Evolutionary conservation across 1,139 yeast genomes (phyloP), one percentile per base, ranked within the genome.

Genomic region (Kurtzmaniella quercitrusa): DNA sequence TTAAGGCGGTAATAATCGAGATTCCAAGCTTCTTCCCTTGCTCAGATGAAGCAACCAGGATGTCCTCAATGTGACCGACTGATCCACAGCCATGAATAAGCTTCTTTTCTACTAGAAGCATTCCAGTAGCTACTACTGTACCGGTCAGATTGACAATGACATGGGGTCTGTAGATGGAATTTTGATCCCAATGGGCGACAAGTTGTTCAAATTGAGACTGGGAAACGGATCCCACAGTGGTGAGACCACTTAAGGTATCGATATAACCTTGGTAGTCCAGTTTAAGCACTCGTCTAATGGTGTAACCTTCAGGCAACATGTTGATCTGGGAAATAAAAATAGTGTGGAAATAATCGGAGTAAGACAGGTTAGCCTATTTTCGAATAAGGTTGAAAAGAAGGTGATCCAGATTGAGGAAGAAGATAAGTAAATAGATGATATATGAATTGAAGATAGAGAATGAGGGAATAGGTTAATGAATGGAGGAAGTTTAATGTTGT

Each of bases 41-140:
- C 60, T 87, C 89, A 14, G 74, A 66, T 33, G 64, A 62, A 29
- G 81, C 77, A 5, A 93, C 96, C 0, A 97, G 87, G 48, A 93
- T 91, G 60, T 93, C 98, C 60, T 93, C 98, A 49, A 93, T 85
- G 64, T 93, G 98, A 4, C 98, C 98, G 11, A 89, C 95, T 43
- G 73, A 63, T 0, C 96, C 95, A 61, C 94, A 82, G 41, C 71
- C 79, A 60, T 91, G 98, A 42, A 85, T 82, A 47, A 82, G 54
- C 55, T 85, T 85, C 42, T 66, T 68, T 55, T 85, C 94, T 15
- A 85, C 62, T 11, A 72, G 51, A 33, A 72, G 59, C 75, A 70
- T 71, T 1, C 78, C 78, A 0, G 77, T 70, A 41, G 77, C 74
- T 3, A 70, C 77, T 4, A 85, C 63, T 6, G 71, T 54, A 11